Evolutionary conservation across 2,329 filamentous ascomycete genomes (phyloP).

Genomic region (Periglandula ipomoeae): DNA sequence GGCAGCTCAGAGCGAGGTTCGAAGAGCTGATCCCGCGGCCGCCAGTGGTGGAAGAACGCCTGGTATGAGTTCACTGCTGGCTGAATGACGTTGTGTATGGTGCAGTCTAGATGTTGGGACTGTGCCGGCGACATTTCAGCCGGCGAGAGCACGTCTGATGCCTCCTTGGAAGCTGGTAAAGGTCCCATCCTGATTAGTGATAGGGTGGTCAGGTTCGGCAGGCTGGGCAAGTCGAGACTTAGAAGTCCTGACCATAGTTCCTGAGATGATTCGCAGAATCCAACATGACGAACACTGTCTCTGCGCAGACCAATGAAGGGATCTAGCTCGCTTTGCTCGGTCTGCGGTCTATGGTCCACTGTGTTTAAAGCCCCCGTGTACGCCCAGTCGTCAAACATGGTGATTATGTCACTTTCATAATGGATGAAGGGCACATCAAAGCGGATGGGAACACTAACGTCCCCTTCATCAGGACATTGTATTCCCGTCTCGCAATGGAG

Average conservation of each 20-base stretch:
- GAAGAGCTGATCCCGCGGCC: conserved; percentile 1
- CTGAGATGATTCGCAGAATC: conserved; percentile 5
- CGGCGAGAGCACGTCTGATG: not conserved
- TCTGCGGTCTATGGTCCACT: conserved; percentile 4
- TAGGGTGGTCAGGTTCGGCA: conserved; percentile 3
- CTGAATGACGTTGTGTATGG: conserved; percentile 2
- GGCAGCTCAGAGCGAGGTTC: not conserved
- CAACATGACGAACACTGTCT: conserved; percentile 1
- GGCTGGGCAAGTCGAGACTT: not conserved
- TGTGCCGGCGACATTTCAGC: conserved; percentile 5
- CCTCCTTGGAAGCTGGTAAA: not conserved
- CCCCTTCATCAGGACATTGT: not conserved
- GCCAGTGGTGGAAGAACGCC: conserved; percentile 4
- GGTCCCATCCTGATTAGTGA: conserved; percentile 7
- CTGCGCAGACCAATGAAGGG: not conserved
- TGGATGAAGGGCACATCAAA: conserved; percentile 9
- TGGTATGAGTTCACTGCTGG: conserved; percentile 1
- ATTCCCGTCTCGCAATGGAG: not conserved
- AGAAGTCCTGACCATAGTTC: conserved; percentile 1
- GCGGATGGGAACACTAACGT: not conserved
- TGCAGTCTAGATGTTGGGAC: conserved; percentile 6
- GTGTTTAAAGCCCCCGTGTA: not conserved
- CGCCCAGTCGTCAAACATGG: conserved; percentile 9
- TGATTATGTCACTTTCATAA: conserved; percentile 9
- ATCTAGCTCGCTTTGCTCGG: not conserved